Conservation (phyloP, 139 green algal genomes). For the Picochlorum costavermella region DNA sequence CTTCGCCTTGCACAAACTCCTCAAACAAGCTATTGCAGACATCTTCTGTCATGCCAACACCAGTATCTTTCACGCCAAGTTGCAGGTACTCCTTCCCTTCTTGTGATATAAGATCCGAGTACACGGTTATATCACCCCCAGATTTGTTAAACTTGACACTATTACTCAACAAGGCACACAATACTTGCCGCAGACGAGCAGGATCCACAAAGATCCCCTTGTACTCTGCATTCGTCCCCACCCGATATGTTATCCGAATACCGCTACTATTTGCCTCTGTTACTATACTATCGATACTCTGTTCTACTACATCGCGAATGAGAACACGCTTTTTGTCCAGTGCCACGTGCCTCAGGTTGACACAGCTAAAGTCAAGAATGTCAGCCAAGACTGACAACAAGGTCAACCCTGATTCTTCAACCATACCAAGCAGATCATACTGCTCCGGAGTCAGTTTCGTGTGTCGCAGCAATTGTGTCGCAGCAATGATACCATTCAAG, state of each 20-base stretch:
- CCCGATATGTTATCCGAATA: constrained; percentile 31
- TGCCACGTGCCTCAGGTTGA: constrained; percentile 14
- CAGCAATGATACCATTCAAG: constrained; percentile 58
- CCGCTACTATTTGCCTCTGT: constrained; percentile 22
- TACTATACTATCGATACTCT: constrained; percentile 24
- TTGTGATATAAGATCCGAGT: background rate
- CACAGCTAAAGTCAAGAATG: constrained; percentile 44
- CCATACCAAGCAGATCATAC: constrained; percentile 29
- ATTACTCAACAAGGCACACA: constrained; percentile 57
- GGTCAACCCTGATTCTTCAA: constrained; percentile 38
- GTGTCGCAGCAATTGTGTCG: constrained; percentile 44
- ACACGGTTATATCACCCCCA: constrained; percentile 41
- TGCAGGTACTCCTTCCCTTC: constrained; percentile 23
- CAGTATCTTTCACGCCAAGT: constrained; percentile 54
- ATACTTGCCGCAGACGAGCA: constrained; percentile 48
- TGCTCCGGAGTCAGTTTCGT: constrained; percentile 47
- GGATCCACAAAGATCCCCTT: constrained; percentile 9
- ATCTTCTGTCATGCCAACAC: constrained; percentile 47
- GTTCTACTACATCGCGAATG: constrained; percentile 23
- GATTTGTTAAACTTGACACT: constrained; percentile 69
- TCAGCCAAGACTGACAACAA: constrained; percentile 53
- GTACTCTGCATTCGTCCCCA: background rate
- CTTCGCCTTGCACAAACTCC: constrained; percentile 22
- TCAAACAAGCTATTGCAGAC: constrained; percentile 31
- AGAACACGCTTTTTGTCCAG: constrained; percentile 21